Conservation (phyloP, 192 early-diverging fungal genomes). For the Linnemannia elongata region DNA sequence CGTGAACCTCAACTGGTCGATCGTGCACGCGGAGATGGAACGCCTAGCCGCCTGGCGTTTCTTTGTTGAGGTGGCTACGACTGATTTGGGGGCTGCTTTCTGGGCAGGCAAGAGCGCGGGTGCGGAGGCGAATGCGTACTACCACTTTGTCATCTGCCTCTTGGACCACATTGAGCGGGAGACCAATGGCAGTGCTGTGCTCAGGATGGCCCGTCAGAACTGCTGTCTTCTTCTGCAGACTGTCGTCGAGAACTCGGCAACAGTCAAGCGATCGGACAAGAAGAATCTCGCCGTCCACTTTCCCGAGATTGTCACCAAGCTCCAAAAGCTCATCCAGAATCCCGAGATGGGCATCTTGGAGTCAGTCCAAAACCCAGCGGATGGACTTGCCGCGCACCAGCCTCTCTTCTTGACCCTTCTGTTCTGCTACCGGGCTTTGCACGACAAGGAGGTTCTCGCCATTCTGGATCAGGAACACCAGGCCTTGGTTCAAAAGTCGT, state of each 20-base stretch:
- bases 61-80: slow-evolving; percentile 40
- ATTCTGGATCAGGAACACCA: slow-evolving; percentile 20
- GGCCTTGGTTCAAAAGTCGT: slow-evolving; percentile 31
- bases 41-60: slow-evolving; percentile 50
- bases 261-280: slow-evolving; percentile 37
- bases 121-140: slow-evolving; percentile 16
- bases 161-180: slow-evolving; percentile 43
- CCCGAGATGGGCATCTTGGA: slow-evolving; percentile 37
- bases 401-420: slow-evolving; percentile 33
- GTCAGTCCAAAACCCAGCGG: slow-evolving; percentile 25
- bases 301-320: slow-evolving; percentile 43
- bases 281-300: slow-evolving; percentile 48
- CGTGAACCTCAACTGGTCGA: slow-evolving; percentile 50
- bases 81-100: slow-evolving; percentile 26
- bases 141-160: slow-evolving; percentile 31
- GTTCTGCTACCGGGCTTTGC: slow-evolving; percentile 48
- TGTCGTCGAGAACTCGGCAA: slow-evolving; percentile 37
- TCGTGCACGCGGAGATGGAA: slow-evolving; percentile 46
- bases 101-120: slow-evolving; percentile 23
- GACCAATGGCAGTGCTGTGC: slow-evolving; percentile 35
- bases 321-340: slow-evolving; percentile 37
- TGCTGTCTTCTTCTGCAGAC: slow-evolving; percentile 43
- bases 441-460: slow-evolving; percentile 43
- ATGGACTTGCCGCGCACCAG: slow-evolving; percentile 19
- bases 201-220: slow-evolving; percentile 36